These are phyloP conservation scores for Monosporozyma solicola DNA, from an alignment of 805 yeast genomes.

Conservation along the genomic window DNA sequence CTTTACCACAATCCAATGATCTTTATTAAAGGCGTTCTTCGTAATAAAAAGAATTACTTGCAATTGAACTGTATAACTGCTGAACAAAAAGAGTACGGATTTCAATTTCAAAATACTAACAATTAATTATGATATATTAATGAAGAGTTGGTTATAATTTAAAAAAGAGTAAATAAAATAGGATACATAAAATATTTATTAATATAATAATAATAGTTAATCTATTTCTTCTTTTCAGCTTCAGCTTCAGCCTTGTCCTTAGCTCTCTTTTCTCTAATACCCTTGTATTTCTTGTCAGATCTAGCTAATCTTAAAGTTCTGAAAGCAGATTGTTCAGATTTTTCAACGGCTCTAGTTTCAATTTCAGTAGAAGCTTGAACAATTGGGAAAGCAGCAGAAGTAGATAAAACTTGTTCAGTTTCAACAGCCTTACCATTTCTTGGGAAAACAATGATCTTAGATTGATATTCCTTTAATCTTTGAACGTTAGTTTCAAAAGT, in stretches of 20 bases:
- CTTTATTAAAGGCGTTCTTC: too few relatives aligned
- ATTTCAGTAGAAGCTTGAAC: slow-evolving; percentile 64
- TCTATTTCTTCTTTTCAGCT: slow-evolving; percentile 95
- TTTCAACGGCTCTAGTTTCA: slow-evolving; percentile 83
- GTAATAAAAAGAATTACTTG: too few relatives aligned
- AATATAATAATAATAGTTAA: not conserved
- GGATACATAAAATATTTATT: not conserved
- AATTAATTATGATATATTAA: not conserved
- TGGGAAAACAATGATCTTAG: slow-evolving; percentile 94
- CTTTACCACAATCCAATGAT: too few relatives aligned
- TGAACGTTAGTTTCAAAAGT: slow-evolving; percentile 89
- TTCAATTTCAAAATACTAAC: not conserved
- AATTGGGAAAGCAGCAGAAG: slow-evolving; percentile 86
- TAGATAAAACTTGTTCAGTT: slow-evolving; percentile 64
- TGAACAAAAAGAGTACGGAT: too few relatives aligned
- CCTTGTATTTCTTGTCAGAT: slow-evolving; percentile 87
- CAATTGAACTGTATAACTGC: too few relatives aligned
- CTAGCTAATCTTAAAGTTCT: slow-evolving; percentile 92
- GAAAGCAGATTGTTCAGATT: slow-evolving; percentile 73
- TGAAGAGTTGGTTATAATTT: not conserved
- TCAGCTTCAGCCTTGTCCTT: slow-evolving; percentile 97
- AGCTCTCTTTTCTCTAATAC: slow-evolving; percentile 97
- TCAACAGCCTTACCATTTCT: slow-evolving; percentile 71
- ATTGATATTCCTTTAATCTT: slow-evolving; percentile 93
- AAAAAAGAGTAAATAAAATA: slow-evolving; percentile 1